Evolutionary conservation across 2,329 filamentous ascomycete genomes (phyloP).

Genomic region (Trichoderma sp.): DNA sequence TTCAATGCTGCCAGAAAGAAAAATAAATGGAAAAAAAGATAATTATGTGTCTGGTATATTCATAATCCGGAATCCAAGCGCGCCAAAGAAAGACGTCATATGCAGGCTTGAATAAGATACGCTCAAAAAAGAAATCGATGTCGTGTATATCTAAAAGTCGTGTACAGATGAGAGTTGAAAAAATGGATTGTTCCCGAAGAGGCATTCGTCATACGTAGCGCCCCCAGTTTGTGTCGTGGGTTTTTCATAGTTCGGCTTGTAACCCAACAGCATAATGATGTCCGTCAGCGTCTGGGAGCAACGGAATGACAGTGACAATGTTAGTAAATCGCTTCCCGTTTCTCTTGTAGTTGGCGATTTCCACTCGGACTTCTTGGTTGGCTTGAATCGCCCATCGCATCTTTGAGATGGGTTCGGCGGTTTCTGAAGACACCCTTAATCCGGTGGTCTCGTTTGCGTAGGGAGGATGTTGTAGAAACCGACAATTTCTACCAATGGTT

Average conservation of each 20-base stretch:
- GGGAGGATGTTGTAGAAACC: slow-evolving; percentile 79
- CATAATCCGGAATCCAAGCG: not conserved
- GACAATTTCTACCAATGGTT: slow-evolving; percentile 78
- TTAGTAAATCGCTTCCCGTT: slow-evolving; percentile 82
- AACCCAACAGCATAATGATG: slow-evolving; percentile 81
- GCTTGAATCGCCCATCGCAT: slow-evolving; percentile 53
- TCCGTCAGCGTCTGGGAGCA: slow-evolving; percentile 66
- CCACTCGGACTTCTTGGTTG: slow-evolving; percentile 52
- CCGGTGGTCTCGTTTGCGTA: slow-evolving; percentile 42
- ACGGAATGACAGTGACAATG: slow-evolving; percentile 81
- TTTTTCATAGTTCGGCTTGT: slow-evolving; percentile 63
- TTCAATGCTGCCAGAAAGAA: not conserved
- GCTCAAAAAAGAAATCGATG: not conserved
- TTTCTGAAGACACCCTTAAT: not conserved
- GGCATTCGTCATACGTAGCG: too few relatives aligned
- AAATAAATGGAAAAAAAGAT: not conserved
- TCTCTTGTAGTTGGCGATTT: slow-evolving; percentile 79
- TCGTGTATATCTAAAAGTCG: not conserved
- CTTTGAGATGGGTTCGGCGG: slow-evolving; percentile 57
- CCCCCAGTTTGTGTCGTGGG: too few relatives aligned
- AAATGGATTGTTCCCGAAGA: not conserved
- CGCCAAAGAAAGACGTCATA: not conserved
- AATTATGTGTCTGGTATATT: not conserved
- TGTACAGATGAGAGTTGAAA: not conserved
- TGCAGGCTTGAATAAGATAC: not conserved